phyloP scores from a whole-genome alignment of 768 basidiomycete species.

The Serendipita sp. region DNA sequence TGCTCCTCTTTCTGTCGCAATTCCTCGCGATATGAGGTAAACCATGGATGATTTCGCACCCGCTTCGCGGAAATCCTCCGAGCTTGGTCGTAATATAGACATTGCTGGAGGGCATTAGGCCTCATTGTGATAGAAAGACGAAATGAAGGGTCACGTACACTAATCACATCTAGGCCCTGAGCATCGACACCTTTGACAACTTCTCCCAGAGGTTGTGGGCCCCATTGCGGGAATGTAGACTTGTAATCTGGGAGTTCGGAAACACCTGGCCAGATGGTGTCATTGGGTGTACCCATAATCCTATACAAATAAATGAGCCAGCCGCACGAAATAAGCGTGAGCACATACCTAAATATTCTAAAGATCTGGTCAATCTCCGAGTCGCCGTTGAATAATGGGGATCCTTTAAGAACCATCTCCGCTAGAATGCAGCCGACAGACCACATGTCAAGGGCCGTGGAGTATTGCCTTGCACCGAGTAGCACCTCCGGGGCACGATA shows the following conservation, averaged over 20 bases:
- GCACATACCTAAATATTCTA: constrained; percentile 79
- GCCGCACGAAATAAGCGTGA: not conserved
- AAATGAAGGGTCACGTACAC: not conserved
- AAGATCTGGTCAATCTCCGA: constrained; percentile 99
- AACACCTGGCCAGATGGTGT: constrained; percentile 84
- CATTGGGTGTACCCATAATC: constrained; percentile 84
- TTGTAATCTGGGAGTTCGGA: constrained; percentile 85
- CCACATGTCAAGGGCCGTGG: constrained; percentile 99
- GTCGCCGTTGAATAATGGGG: constrained; percentile 91
- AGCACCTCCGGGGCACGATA: constrained; percentile 97
- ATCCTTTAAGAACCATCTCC: constrained; percentile 88
- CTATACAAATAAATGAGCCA: constrained; percentile 24
- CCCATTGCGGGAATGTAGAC: constrained; percentile 90
- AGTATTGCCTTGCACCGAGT: constrained; percentile 88
- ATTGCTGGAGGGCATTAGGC: not conserved
- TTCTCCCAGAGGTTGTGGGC: not conserved
- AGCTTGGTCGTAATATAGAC: constrained; percentile 2
- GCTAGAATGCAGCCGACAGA: constrained; percentile 97
- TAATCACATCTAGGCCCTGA: not conserved
- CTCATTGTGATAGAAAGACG: not conserved
- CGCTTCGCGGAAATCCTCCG: not conserved
- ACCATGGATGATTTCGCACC: not conserved
- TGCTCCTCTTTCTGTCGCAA: not conserved
- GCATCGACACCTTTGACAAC: not conserved
- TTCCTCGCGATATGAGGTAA: not conserved